Evolutionary conservation across 805 yeast genomes (phyloP), one percentile per base, ranked within the genome.

Genomic region (Kodamaea kaohsiungensis): DNA sequence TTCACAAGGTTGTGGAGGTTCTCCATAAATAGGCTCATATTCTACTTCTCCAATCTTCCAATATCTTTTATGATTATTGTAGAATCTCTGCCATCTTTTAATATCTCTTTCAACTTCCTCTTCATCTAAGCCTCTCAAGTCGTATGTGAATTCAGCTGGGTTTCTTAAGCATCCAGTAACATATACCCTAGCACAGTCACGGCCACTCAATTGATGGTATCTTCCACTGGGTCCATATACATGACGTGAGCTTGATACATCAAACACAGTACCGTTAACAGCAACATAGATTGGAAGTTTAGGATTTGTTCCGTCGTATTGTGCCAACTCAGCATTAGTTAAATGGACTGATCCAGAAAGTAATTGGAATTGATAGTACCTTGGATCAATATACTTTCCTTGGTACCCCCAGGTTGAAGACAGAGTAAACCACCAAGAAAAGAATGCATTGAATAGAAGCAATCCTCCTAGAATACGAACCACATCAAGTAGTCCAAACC

Each of bases 161-260:
- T 75, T 74, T 42, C 69, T 65, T 55, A 88, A 83, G 61, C 91
- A 87, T 2, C 92, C 92, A 0, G 90, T 87, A 2, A 81, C 85
- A 61, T 80, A 86, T 16, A 87, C 88, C 27, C 92, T 70, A 2
- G 91, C 85, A 40, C 84, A 81, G 65, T 88, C 95, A 43, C 71
- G 71, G 0, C 93, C 95, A 33, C 85, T 78, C 61, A 88, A 79
- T 43, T 76, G 69, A 8, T 73, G 61, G 64, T 88, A 88, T 0
- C 82, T 62, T 0, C 88, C 88, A 0, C 74, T 68, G 0, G 85
- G 85, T 0, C 88, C 88, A 64, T 88, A 88, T 1, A 84, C 69
- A 5, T 64, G 69, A 1, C 76, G 69, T 10, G 80, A 70, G 0
- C 77, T 67, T 1, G 83, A 69, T 7, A 88, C 95, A 62, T 88